Evolutionary conservation across 2,329 filamentous ascomycete genomes (phyloP).

Genomic region (Teratosphaeria gauchensis): DNA sequence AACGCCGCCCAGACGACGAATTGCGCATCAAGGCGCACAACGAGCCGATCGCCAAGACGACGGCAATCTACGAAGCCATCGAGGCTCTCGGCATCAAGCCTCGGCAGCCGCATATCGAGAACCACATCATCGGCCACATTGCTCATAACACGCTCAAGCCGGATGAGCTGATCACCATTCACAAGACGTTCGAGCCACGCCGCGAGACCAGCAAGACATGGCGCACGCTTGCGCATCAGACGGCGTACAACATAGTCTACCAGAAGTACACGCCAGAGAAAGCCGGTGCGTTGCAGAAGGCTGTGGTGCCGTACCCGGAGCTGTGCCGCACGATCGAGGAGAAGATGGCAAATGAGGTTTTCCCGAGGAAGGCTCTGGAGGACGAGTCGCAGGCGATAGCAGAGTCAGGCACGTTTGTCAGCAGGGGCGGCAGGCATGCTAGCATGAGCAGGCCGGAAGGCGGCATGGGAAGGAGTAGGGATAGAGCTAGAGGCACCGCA

Average conservation of each 20-base stretch:
- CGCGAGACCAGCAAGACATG: constrained; percentile 3
- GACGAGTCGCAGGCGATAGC: not conserved
- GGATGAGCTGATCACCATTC: constrained; percentile 2
- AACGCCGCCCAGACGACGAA: not conserved
- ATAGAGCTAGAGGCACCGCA: not conserved
- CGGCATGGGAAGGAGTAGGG: constrained; percentile 1
- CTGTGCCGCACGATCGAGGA: not conserved
- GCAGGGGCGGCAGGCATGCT: not conserved
- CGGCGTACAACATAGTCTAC: constrained; percentile 3
- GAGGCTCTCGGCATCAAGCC: constrained; percentile 6
- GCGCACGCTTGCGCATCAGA: constrained; percentile 4
- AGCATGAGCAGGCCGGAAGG: not conserved
- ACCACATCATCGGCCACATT: constrained; percentile 7
- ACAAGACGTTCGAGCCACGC: not conserved
- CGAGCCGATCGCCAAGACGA: not conserved
- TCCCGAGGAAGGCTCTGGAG: not conserved
- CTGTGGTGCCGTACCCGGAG: not conserved
- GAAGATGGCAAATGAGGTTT: constrained; percentile 1
- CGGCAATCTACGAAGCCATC: constrained; percentile 6
- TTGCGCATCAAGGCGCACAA: constrained; percentile 7
- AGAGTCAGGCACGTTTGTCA: not conserved
- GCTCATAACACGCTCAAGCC: constrained; percentile 4
- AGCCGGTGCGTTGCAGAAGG: constrained; percentile 1
- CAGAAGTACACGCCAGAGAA: not conserved
- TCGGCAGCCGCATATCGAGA: constrained; percentile 6